A percentile compares a stretch with the other conserved stretches of the same genome.
Evolutionary conservation across 164 flowering plant species (phyloP).

Genomic region (Brasenia schreberi): DNA sequence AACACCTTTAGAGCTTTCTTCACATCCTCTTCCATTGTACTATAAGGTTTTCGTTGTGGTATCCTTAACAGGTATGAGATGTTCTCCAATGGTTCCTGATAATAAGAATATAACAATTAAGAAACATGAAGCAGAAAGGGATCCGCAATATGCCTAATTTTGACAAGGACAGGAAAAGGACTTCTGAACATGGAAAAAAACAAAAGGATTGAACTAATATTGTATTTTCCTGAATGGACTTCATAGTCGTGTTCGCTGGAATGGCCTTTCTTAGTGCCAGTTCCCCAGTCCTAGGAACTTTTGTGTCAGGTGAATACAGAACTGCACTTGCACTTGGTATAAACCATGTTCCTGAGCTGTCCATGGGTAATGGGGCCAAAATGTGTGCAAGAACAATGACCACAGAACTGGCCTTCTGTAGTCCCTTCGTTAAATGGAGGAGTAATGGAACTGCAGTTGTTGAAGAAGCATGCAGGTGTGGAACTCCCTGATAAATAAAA

Average conservation of each 20-base stretch:
- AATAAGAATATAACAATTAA: too few species aligned
- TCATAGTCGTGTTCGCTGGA: slow-evolving; percentile 84
- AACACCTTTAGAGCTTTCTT: slow-evolving; percentile 85
- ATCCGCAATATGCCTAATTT: too few species aligned
- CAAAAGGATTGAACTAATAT: not conserved
- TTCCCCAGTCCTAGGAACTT: slow-evolving; percentile 93
- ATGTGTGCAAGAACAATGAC: too few species aligned
- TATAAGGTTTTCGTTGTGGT: slow-evolving; percentile 94
- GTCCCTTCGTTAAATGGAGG: too few species aligned
- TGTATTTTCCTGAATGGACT: slow-evolving; percentile 62
- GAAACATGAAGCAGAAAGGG: too few species aligned
- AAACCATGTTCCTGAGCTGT: slow-evolving; percentile 22
- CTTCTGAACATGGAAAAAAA: too few species aligned
- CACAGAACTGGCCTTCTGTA: too few species aligned
- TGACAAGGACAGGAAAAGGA: too few species aligned
- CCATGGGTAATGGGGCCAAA: slow-evolving; percentile 9
- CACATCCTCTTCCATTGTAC: slow-evolving; percentile 95
- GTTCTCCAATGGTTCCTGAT: slow-evolving; percentile 78
- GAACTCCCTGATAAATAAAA: too few species aligned
- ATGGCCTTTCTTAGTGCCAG: slow-evolving; percentile 87
- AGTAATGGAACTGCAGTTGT: too few species aligned
- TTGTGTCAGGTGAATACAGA: slow-evolving; percentile 91
- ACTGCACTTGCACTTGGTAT: slow-evolving; percentile 60
- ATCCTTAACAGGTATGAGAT: slow-evolving; percentile 86
- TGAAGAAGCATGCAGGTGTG: too few species aligned